Conservation (phyloP, 129 eudicot genomes). For the Escallonia herrerae region DNA sequence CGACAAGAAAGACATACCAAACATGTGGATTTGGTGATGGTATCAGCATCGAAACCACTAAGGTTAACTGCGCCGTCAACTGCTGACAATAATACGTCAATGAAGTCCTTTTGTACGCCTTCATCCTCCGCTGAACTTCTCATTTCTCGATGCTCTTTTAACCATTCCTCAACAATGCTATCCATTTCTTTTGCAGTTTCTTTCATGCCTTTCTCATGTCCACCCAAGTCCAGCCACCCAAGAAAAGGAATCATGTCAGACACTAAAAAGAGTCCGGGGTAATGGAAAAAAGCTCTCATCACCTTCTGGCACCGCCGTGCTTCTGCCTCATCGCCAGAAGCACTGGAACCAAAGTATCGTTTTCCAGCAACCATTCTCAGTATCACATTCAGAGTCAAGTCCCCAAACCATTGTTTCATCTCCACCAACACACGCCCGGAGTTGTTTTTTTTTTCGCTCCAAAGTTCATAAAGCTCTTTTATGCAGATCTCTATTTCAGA, state of each 20-base stretch:
- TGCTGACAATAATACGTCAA: constrained; percentile 13
- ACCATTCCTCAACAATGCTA: constrained; percentile 20
- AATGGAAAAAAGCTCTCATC: constrained; percentile 13
- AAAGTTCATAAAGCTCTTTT: constrained; percentile 6
- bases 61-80: constrained; percentile 8
- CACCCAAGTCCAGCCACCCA: constrained; percentile 24
- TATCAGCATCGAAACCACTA: constrained; percentile 9
- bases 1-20: constrained; percentile 11
- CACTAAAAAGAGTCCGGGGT: constrained; percentile 21
- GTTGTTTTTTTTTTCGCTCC: constrained; percentile 5
- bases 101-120: constrained; percentile 15
- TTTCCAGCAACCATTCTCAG: constrained; percentile 15
- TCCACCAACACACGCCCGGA: constrained; percentile 13
- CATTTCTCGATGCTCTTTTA: constrained; percentile 12
- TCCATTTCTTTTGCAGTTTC: constrained; percentile 17
- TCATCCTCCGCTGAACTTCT: not conserved
- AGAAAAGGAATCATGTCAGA: constrained; percentile 26
- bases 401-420: constrained; percentile 15
- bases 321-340: constrained; percentile 3
- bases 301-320: not conserved
- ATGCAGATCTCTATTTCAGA: constrained; percentile 9
- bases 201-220: constrained; percentile 24
- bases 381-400: not conserved
- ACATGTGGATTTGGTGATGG: constrained; percentile 16
- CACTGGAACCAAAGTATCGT: not conserved